These are phyloP conservation scores for Leccinum brunneo-olivaceum DNA, from an alignment of 1,284 basidiomycete species.

Conservation along the genomic window DNA sequence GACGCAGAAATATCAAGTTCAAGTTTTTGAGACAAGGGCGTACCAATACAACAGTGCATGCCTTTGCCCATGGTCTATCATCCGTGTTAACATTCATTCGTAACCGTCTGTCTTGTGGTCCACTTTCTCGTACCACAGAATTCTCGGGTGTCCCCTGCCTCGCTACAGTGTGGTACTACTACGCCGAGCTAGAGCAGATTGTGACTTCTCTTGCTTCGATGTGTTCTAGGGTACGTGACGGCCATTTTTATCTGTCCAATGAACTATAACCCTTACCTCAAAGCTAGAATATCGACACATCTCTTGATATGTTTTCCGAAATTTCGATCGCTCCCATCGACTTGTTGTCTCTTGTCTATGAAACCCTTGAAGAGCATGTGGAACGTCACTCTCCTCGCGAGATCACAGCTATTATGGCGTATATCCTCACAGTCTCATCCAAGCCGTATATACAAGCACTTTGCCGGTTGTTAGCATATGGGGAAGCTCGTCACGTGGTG, in stretches of 20 bases:
- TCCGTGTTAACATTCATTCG: slow-evolving; percentile 48
- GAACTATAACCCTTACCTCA: background rate
- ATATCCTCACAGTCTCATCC: slow-evolving; percentile 55
- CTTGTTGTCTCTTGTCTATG: slow-evolving; percentile 51
- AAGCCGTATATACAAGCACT: slow-evolving; percentile 52
- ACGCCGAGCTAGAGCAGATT: slow-evolving; percentile 44
- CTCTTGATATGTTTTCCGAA: slow-evolving; percentile 37
- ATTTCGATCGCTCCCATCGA: slow-evolving; percentile 39
- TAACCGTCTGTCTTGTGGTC: slow-evolving; percentile 34
- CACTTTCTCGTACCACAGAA: slow-evolving; percentile 27
- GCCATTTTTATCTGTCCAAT: background rate
- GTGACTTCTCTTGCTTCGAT: slow-evolving; percentile 46
- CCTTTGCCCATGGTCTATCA: slow-evolving; percentile 59
- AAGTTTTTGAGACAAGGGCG: slow-evolving; percentile 32
- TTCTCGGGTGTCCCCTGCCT: slow-evolving; percentile 27
- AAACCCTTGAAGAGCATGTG: slow-evolving; percentile 44
- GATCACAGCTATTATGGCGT: slow-evolving; percentile 51
- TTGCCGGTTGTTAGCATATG: slow-evolving; percentile 53
- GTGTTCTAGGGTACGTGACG: slow-evolving; percentile 47
- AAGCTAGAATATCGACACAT: slow-evolving; percentile 35
- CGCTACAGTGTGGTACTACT: slow-evolving; percentile 46
- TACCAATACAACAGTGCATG: slow-evolving; percentile 50
- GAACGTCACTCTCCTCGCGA: slow-evolving; percentile 41
- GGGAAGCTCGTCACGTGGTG: slow-evolving; percentile 28
- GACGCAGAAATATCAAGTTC: slow-evolving; percentile 3